Base-by-base conservation (phyloP, 116 monocot genomes). In the Cymodocea nodosa region DNA sequence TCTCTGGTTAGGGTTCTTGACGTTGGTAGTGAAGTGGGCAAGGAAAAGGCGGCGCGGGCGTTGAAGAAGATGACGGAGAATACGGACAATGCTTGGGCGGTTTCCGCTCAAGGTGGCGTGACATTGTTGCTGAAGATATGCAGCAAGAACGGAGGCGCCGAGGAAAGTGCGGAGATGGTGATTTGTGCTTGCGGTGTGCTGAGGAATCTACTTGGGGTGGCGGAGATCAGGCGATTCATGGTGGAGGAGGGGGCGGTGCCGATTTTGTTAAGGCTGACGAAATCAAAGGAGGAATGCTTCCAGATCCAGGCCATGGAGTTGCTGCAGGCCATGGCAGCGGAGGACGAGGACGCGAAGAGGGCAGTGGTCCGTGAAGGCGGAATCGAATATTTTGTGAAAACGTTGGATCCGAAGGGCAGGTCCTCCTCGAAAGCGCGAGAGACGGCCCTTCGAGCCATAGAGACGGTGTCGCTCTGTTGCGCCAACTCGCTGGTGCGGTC, bases 221-320 rank as follows among this genome's bases (percentile, higher is more conserved):
- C 62, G 0, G 92, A 87, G 73, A 87, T 92, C 66, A 82, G 73
- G 61, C 30, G 72, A 58, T 92, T 85, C 71, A 85, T 92, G 84
- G 66, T 87, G 54, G 83, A 85, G 50, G 60, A 83, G 35, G 83
- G 87, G 10, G 70, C 56, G 5, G 74, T 92, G 22, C 44, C 65
- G 0, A 64, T 77, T 44, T 61, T 92, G 23, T 30, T 76, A 14
- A 74, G 79, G 74, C 72, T 87, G 64, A 39, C 64, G 15, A 48
- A 68, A 23, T 81, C 79, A 2, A 73, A 65, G 23, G 78, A 85
- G 6, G 85, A 85, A 48, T 36, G 4, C 1, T 56, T 54, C n/a
- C 70, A 67, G 18, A 75, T 83, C 64, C 73, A 73, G 30, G 76
- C 81, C 22, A 72, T 87, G 5, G 83, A 79, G 10, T 71, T 92